Base-by-base conservation (phyloP, 2,329 filamentous ascomycete genomes). In the Sporothrix euskadiensis region DNA sequence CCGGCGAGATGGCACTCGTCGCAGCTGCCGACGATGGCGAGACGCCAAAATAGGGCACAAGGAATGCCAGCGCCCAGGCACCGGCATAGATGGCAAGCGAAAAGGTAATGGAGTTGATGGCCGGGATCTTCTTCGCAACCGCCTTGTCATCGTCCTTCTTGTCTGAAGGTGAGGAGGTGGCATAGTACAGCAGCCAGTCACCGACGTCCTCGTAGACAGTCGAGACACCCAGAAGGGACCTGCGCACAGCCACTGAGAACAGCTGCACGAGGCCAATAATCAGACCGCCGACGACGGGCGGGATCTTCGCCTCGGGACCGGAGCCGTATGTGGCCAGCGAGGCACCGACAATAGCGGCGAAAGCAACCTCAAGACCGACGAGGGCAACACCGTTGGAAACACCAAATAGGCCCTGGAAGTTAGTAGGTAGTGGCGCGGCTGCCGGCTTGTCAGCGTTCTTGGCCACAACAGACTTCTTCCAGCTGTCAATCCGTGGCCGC, bases 121-220 rank as follows among this genome's bases (percentile, higher is more conserved):
- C 81, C 16, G 77, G 79, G 19, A 56, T n/a, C 30, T 49, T 69
- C 3, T 49, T 61, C n/a, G 56, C 52, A 12, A 14, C 44, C 8
- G 22, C 32, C 41, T 39, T 32, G 30, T 39, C 9, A 22, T n/a
- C 30, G 26, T 32, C 22, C 10, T 32, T 14, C 22, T 66, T 66
- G 39, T 66, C 61, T 2, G 61, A 47, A 1, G 63, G 35, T 3
- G 72, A 35, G 2, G 69, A 63, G 1, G 69, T 32, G 26, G 61
- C 35, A 19, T 61, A 52, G 73, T 74, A 76, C 44, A 84, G 86
- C 75, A 90, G 83, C 76, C 85, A 83, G 71, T 85, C 84, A 9
- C 88, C 89, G 5, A 86, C 76, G 77, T 91, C 88, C 77, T 91
- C 88, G 76, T 88, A 92, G 0, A 86, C 86, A 0, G 83, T 83